phyloP scores from a whole-genome alignment of 805 yeast genomes.

The Yarrowia sp. region DNA sequence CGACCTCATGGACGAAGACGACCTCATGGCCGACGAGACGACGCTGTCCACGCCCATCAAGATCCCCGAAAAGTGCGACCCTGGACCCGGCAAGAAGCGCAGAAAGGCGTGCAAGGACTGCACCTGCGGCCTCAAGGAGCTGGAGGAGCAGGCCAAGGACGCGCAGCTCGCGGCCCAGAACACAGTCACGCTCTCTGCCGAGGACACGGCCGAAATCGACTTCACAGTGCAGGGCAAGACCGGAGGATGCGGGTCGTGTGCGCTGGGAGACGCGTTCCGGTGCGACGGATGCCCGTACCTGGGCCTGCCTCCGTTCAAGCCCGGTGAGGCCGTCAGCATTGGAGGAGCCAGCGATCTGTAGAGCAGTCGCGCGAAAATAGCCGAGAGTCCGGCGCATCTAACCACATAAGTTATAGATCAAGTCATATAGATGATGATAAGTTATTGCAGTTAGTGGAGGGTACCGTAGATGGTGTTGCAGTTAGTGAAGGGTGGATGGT shows the following conservation, averaged over 20 bases:
- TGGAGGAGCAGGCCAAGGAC: slow-evolving; percentile 53
- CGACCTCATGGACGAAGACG: slow-evolving; percentile 58
- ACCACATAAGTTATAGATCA: background rate
- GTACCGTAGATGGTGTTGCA: no score
- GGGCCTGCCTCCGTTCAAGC: slow-evolving; percentile 97
- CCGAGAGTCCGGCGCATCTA: no score
- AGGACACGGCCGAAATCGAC: slow-evolving; percentile 85
- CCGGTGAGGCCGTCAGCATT: slow-evolving; percentile 84
- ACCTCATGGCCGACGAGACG: slow-evolving; percentile 47
- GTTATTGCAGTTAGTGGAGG: background rate
- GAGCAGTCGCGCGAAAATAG: background rate
- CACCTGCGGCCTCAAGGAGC: slow-evolving; percentile 92
- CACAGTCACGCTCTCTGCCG: slow-evolving; percentile 55
- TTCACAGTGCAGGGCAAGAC: slow-evolving; percentile 96
- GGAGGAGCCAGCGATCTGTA: slow-evolving; percentile 40
- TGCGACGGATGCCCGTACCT: slow-evolving; percentile 98
- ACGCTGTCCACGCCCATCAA: slow-evolving; percentile 43
- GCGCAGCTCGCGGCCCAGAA: slow-evolving; percentile 49
- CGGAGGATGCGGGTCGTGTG: slow-evolving; percentile 96
- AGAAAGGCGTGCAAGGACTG: slow-evolving; percentile 98
- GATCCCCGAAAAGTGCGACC: slow-evolving; percentile 60
- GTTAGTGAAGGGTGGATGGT: no score
- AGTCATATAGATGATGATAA: background rate
- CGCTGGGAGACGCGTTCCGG: slow-evolving; percentile 96
- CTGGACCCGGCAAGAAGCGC: slow-evolving; percentile 51